Conservation (phyloP, 768 basidiomycete genomes). For the Pisolithus tinctorius region DNA sequence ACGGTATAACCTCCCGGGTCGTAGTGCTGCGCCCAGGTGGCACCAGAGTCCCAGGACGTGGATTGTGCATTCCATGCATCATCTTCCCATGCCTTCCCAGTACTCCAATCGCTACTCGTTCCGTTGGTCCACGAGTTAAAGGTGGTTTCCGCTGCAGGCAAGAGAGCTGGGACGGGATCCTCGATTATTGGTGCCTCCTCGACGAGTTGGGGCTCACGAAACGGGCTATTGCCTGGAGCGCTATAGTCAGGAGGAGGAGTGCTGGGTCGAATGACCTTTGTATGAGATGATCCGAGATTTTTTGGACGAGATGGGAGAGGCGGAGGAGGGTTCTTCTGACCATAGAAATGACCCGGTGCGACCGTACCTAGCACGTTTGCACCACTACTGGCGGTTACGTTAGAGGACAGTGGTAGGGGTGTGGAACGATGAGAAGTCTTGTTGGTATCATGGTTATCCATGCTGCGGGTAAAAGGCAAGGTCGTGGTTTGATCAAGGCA, state of each 20-base stretch:
- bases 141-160: slow-evolving; percentile 28
- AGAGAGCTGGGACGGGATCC: slow-evolving; percentile 30
- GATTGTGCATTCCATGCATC: slow-evolving; percentile 16
- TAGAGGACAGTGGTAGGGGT: slow-evolving; percentile 40
- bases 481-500: background rate
- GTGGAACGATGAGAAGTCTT: slow-evolving; percentile 27
- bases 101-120: slow-evolving; percentile 16
- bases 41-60: slow-evolving; percentile 21
- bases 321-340: slow-evolving; percentile 28
- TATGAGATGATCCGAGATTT: slow-evolving; percentile 31
- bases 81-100: slow-evolving; percentile 10
- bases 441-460: slow-evolving; percentile 43
- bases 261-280: slow-evolving; percentile 26
- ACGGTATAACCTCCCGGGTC: slow-evolving; percentile 6
- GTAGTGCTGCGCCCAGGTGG: slow-evolving; percentile 18
- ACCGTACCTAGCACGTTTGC: slow-evolving; percentile 22
- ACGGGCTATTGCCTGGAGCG: slow-evolving; percentile 21
- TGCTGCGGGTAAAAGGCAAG: slow-evolving; percentile 15
- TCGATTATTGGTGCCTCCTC: slow-evolving; percentile 33
- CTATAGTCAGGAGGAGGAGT: slow-evolving; percentile 24
- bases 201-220: slow-evolving; percentile 53
- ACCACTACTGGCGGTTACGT: slow-evolving; percentile 28
- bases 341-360: slow-evolving; percentile 22
- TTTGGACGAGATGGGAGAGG: slow-evolving; percentile 30
- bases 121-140: slow-evolving; percentile 22